phyloP scores from a whole-genome alignment of 495 filamentous ascomycete genomes.

The Aspergillus campestris region DNA sequence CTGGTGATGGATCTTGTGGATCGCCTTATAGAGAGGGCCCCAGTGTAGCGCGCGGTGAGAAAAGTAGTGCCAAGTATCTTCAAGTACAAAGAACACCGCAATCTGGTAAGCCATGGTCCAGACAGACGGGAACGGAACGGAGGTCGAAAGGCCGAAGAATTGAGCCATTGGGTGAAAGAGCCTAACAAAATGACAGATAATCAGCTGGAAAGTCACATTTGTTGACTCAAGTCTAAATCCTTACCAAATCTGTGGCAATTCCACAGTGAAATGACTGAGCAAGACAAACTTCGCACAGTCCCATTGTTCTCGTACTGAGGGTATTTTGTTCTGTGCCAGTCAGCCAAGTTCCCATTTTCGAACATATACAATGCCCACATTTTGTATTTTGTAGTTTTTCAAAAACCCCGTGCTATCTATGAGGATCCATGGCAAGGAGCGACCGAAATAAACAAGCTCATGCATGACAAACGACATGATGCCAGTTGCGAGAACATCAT shows the following conservation, averaged over 20 bases:
- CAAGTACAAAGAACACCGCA: constrained; percentile 86
- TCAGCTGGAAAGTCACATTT: constrained; percentile 1
- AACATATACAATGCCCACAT: constrained; percentile 41
- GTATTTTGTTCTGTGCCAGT: constrained; percentile 67
- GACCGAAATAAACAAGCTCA: constrained; percentile 87
- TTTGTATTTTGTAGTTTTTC: constrained; percentile 90
- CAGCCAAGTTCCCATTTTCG: background rate
- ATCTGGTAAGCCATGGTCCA: constrained; percentile 89
- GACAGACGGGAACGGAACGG: constrained; percentile 79
- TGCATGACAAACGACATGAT: constrained; percentile 97
- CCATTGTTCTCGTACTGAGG: constrained; percentile 85
- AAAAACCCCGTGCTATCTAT: constrained; percentile 82
- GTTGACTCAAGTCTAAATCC: constrained; percentile 4
- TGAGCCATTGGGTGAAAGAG: constrained; percentile 98
- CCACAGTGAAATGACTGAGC: constrained; percentile 90
- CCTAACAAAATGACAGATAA: constrained; percentile 22
- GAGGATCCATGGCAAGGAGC: constrained; percentile 87
- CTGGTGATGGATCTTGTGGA: constrained; percentile 98
- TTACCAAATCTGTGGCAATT: constrained; percentile 93
- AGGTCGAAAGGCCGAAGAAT: constrained; percentile 79
- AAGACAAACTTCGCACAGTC: constrained; percentile 87
- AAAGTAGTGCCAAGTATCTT: constrained; percentile 99
- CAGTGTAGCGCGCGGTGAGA: constrained; percentile 90
- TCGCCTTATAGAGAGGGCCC: constrained; percentile 84
- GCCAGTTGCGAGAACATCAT: constrained; percentile 89